Percentiles rank a stretch among this genome's conserved stretches.
phyloP scores from a whole-genome alignment of 305 asterid genomes.

The Rubia balearica region DNA sequence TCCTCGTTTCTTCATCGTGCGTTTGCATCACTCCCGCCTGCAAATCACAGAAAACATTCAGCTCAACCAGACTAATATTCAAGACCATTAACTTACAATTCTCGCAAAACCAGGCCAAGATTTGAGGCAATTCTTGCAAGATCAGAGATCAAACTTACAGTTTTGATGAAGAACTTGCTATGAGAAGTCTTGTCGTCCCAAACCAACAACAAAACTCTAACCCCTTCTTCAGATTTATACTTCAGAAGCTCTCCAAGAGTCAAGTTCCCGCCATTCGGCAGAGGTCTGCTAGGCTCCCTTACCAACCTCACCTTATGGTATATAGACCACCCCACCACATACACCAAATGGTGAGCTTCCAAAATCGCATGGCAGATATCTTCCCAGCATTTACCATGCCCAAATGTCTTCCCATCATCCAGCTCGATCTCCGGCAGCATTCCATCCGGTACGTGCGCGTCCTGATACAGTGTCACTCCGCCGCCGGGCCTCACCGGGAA shows the following conservation, averaged over 20 bases:
- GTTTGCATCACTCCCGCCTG: slow-evolving; percentile 94
- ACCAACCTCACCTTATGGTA: slow-evolving; percentile 81
- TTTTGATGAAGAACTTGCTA: slow-evolving; percentile 72
- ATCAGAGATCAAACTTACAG: slow-evolving; percentile 36
- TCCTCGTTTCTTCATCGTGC: slow-evolving; percentile 90
- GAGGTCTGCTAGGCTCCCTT: slow-evolving; percentile 67
- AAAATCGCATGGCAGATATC: slow-evolving; percentile 15
- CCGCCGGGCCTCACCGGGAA: slow-evolving; percentile 82
- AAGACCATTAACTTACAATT: not conserved
- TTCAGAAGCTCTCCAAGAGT: slow-evolving; percentile 80
- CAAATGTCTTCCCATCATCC: not conserved
- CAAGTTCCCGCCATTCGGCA: slow-evolving; percentile 80
- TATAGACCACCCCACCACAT: slow-evolving; percentile 75
- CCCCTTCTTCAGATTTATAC: slow-evolving; percentile 94
- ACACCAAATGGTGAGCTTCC: slow-evolving; percentile 17
- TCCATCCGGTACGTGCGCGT: slow-evolving; percentile 72
- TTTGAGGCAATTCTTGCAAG: not conserved
- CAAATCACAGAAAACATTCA: slow-evolving; percentile 10
- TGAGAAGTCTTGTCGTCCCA: slow-evolving; percentile 99
- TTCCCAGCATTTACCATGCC: slow-evolving; percentile 12
- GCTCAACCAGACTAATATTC: not conserved
- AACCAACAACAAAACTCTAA: slow-evolving; percentile 75
- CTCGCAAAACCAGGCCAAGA: not conserved
- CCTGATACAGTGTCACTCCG: slow-evolving; percentile 70
- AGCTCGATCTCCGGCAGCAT: slow-evolving; percentile 21